Evolutionary conservation across 176 grass and related monocot genomes (phyloP).

Genomic region (Thalia dealbata): DNA sequence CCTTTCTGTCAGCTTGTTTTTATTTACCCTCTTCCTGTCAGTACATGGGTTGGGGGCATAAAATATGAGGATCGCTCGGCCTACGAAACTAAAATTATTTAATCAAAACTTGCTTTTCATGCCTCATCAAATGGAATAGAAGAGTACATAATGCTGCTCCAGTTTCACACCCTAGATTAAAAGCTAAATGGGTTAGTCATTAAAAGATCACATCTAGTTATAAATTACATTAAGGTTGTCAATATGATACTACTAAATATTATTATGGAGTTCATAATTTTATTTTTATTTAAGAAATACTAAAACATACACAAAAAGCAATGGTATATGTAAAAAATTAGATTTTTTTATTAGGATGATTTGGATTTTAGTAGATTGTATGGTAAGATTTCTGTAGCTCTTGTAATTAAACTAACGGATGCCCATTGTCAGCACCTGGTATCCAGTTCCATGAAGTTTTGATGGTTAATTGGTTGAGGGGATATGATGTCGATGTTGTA

Average conservation of each 20-base stretch:
- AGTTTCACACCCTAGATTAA: background rate
- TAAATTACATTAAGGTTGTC: too few species aligned
- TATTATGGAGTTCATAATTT: too few species aligned
- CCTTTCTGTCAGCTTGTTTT: background rate
- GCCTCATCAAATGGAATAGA: background rate
- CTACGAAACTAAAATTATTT: background rate
- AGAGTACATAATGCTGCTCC: background rate
- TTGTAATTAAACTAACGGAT: background rate
- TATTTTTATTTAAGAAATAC: too few species aligned
- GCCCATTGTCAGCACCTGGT: background rate
- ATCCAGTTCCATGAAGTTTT: background rate
- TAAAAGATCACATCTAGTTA: too few species aligned
- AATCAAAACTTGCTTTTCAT: conserved; percentile 3
- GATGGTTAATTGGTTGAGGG: background rate
- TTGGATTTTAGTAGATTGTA: too few species aligned
- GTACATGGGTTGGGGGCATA: background rate
- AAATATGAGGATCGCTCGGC: background rate
- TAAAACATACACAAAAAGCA: too few species aligned
- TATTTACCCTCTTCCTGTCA: background rate
- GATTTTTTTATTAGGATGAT: too few species aligned
- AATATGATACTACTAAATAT: too few species aligned
- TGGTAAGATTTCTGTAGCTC: background rate
- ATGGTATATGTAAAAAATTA: too few species aligned
- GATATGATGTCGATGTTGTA: too few species aligned
- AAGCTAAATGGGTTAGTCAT: background rate